Conservation (phyloP, 2,329 filamentous ascomycete species). For the Aspergillus felis region DNA sequence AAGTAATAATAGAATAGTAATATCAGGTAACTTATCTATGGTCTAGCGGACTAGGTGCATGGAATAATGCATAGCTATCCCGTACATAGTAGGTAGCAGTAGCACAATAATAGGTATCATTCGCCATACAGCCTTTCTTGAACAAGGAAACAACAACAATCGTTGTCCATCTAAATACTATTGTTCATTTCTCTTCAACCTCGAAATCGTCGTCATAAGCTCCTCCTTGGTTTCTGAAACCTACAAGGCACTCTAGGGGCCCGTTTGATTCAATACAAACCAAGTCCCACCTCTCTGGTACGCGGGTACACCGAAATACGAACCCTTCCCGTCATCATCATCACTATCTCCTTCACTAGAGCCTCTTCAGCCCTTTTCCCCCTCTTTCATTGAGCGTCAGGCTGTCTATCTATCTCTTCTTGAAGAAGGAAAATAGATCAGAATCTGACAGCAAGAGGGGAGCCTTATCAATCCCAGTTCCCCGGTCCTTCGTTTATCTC, state of each 20-base stretch:
- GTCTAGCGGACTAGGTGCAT: background rate
- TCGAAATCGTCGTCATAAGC: background rate
- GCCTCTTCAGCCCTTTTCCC: background rate
- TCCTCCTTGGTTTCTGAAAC: background rate
- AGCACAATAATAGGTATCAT: too few relatives aligned
- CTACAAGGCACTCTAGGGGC: background rate
- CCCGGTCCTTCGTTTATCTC: conserved; percentile 8
- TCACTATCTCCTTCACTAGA: background rate
- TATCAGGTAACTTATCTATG: background rate
- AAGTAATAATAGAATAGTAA: background rate
- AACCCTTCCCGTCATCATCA: background rate
- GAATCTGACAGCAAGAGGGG: background rate
- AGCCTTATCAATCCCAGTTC: background rate
- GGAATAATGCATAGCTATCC: too few relatives aligned
- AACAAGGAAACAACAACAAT: background rate
- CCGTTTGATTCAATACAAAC: background rate
- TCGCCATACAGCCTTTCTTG: background rate
- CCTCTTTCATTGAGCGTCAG: background rate
- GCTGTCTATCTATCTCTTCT: background rate
- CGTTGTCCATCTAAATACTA: background rate
- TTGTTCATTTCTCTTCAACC: background rate
- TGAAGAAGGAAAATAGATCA: background rate
- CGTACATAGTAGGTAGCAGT: too few relatives aligned
- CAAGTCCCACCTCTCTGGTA: background rate
- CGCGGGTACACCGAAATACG: background rate